Conservation (phyloP, 2,329 filamentous ascomycete genomes). For the Penicillium verrucosum region DNA sequence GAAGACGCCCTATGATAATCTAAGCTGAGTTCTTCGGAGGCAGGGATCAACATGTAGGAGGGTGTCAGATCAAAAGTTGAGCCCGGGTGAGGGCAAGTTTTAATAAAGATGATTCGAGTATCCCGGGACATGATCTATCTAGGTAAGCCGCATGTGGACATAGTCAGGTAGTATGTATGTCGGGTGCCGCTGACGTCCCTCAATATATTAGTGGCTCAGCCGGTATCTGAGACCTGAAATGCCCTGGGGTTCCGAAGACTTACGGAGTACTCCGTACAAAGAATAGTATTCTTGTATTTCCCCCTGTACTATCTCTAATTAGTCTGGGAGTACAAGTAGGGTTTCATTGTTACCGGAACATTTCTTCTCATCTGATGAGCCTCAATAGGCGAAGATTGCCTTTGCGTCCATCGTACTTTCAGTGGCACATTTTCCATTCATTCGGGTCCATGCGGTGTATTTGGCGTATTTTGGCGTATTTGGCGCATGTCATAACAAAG, state of each 20-base stretch:
- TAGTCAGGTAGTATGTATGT: neutral
- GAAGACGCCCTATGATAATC: neutral
- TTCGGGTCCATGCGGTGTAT: neutral
- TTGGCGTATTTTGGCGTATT: neutral
- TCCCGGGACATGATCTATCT: neutral
- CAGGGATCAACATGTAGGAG: neutral
- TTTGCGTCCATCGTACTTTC: neutral
- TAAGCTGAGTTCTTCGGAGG: neutral
- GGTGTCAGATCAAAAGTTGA: neutral
- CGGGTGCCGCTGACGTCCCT: neutral
- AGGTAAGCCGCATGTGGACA: neutral
- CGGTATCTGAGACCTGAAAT: neutral
- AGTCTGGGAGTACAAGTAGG: neutral
- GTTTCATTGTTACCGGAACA: neutral
- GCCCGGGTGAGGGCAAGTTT: neutral
- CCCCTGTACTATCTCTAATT: neutral
- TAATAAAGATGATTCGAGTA: neutral
- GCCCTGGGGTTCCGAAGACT: neutral
- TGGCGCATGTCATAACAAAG: conserved; percentile 7
- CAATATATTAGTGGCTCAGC: neutral
- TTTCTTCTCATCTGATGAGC: neutral
- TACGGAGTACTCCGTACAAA: neutral
- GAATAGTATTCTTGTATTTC: neutral
- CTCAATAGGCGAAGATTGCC: neutral
- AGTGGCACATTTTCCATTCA: neutral